These are phyloP conservation scores for Vitis riparia DNA, from an alignment of 164 flowering plant species.

Conservation along the genomic window DNA sequence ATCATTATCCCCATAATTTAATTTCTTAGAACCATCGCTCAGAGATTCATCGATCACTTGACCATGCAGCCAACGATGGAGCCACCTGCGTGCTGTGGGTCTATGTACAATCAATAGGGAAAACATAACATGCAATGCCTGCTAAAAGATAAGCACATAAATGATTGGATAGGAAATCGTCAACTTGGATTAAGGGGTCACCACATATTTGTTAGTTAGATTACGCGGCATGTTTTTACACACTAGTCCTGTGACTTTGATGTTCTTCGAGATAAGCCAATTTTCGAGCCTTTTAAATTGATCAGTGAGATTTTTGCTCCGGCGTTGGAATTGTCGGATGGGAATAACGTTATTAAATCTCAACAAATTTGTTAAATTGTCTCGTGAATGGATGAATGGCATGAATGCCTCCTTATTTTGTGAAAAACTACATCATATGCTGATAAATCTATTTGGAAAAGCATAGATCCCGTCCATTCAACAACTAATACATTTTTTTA, in stretches of 20 bases:
- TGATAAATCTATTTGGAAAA: no score
- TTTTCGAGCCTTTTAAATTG: no score
- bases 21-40: not conserved
- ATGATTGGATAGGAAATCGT: constrained; percentile 18
- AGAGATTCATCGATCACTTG: not conserved
- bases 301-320: no score
- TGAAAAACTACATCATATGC: no score
- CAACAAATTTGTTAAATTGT: no score
- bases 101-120: not conserved
- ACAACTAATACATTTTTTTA: no score
- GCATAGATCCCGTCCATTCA: no score
- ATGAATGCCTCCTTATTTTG: no score
- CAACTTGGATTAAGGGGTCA: constrained; percentile 13
- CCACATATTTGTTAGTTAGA: constrained; percentile 6
- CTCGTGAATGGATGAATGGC: no score
- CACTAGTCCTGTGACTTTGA: not conserved
- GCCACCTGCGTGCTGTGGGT: not conserved
- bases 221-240: not conserved
- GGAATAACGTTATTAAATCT: no score
- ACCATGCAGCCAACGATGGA: not conserved
- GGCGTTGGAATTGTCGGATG: no score
- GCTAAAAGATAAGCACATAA: constrained; percentile 10
- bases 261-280: no score
- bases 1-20: not conserved
- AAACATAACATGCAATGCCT: constrained; percentile 19